Conservation (phyloP, 2,329 filamentous ascomycete species). For the Epichloe festucae region DNA sequence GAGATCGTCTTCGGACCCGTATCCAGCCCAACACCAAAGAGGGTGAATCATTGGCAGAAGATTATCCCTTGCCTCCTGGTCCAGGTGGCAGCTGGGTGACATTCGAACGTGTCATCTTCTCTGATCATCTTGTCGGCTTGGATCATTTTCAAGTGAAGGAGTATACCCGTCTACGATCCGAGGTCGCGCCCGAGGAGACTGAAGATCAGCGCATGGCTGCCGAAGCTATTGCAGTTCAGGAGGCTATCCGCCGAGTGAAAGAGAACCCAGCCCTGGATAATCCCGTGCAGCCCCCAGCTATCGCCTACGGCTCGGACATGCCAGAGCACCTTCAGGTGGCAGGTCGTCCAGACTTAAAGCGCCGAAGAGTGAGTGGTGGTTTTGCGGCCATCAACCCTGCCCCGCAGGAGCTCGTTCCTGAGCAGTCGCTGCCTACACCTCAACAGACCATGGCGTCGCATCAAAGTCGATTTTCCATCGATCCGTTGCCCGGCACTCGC, state of each 20-base stretch:
- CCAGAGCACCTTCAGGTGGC: constrained; percentile 28
- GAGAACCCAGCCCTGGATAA: constrained; percentile 31
- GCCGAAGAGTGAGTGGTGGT: constrained; percentile 30
- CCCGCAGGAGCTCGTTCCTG: constrained; percentile 3
- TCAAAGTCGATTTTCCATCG: constrained; percentile 15
- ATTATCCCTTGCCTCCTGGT: constrained; percentile 39
- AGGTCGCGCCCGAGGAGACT: constrained; percentile 19
- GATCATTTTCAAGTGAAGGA: constrained; percentile 48
- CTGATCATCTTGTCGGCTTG: constrained; percentile 40
- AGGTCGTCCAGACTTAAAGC: constrained; percentile 30
- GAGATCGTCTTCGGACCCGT: constrained; percentile 46
- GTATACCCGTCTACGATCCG: constrained; percentile 43
- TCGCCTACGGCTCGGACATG: constrained; percentile 38
- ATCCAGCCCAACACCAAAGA: constrained; percentile 37
- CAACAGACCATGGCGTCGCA: constrained; percentile 11
- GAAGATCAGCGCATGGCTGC: constrained; percentile 25
- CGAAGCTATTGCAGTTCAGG: constrained; percentile 30
- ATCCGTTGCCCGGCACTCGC: constrained; percentile 37
- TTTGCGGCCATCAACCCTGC: constrained; percentile 22
- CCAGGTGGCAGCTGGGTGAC: constrained; percentile 53
- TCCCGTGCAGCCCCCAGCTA: constrained; percentile 25
- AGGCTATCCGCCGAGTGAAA: constrained; percentile 32
- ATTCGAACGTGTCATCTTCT: constrained; percentile 47
- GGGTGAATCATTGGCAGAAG: constrained; percentile 32
- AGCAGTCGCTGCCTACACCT: constrained; percentile 9